Conservation (phyloP, 163 green algal genomes). For the Scenedesmus sp. region DNA sequence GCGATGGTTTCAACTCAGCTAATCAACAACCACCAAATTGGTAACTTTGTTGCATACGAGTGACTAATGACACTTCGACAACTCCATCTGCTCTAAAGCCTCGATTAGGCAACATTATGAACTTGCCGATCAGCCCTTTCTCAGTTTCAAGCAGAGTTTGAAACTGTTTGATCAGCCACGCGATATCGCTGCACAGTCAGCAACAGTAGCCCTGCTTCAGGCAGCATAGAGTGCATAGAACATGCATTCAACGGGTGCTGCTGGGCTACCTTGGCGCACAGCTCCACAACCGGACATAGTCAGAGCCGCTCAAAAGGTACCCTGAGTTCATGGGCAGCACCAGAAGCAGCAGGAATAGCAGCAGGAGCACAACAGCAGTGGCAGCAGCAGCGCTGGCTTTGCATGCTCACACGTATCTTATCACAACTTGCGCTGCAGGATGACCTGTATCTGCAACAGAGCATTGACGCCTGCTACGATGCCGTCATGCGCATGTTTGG, state of each 20-base stretch:
- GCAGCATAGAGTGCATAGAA: not conserved
- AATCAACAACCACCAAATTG: not conserved
- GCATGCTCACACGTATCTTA: not conserved
- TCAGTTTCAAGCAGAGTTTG: too few species aligned
- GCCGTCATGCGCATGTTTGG: conserved; percentile 74
- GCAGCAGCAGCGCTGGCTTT: not conserved
- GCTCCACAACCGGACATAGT: conserved; percentile 79
- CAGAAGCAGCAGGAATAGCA: not conserved
- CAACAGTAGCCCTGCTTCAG: not conserved
- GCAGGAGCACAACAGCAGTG: not conserved
- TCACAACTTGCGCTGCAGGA: conserved; percentile 65
- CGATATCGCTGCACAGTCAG: not conserved
- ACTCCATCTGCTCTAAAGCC: too few species aligned
- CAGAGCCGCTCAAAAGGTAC: conserved; percentile 69
- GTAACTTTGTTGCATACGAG: not conserved
- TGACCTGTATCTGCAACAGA: conserved; percentile 74
- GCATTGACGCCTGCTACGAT: conserved; percentile 75
- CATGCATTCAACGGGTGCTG: not conserved
- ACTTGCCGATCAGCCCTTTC: too few species aligned
- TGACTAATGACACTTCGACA: not conserved
- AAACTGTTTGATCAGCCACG: too few species aligned
- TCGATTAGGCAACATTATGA: not conserved
- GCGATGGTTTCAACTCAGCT: not conserved
- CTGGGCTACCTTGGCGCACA: not conserved
- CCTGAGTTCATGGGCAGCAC: not conserved